These are phyloP conservation scores for Wickerhamomyces subpelliculosus DNA, from an alignment of 805 yeast genomes.

Conservation along the genomic window DNA sequence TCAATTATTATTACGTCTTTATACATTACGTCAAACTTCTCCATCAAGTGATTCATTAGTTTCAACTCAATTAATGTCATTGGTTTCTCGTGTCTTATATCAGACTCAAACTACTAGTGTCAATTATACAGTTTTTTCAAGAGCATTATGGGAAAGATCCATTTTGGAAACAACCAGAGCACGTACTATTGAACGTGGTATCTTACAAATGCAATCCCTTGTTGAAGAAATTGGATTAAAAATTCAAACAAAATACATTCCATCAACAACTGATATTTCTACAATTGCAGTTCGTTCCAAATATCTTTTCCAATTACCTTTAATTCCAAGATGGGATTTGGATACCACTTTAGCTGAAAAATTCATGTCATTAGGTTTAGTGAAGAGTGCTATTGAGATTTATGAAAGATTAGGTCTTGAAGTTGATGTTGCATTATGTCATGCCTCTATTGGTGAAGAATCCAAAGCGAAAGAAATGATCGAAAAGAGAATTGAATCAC, in stretches of 20 bases:
- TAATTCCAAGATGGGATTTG: slow-evolving; percentile 79
- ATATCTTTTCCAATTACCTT: slow-evolving; percentile 63
- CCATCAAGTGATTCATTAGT: slow-evolving; percentile 67
- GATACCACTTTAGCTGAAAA: slow-evolving; percentile 81
- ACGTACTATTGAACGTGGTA: slow-evolving; percentile 89
- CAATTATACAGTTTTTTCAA: slow-evolving; percentile 73
- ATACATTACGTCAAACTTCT: slow-evolving; percentile 56
- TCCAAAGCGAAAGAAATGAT: slow-evolving; percentile 57
- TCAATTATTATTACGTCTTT: slow-evolving; percentile 65
- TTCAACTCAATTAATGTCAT: slow-evolving; percentile 76
- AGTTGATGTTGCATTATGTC: slow-evolving; percentile 84
- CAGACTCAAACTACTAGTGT: slow-evolving; percentile 33
- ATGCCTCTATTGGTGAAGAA: slow-evolving; percentile 77
- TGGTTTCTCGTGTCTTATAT: slow-evolving; percentile 65
- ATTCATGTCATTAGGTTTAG: slow-evolving; percentile 75
- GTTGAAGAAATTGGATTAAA: slow-evolving; percentile 82
- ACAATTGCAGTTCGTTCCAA: slow-evolving; percentile 35
- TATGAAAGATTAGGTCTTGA: slow-evolving; percentile 72
- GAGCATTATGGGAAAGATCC: slow-evolving; percentile 89
- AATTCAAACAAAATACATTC: slow-evolving; percentile 50
- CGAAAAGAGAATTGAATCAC: slow-evolving; percentile 39
- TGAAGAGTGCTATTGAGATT: slow-evolving; percentile 83
- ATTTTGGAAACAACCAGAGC: slow-evolving; percentile 72
- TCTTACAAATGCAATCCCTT: slow-evolving; percentile 84
- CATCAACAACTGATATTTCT: slow-evolving; percentile 26